Evolutionary conservation across 1,139 yeast species (phyloP), one percentile per base, ranked within the genome.

Genomic region (Hansenula lynferdii): DNA sequence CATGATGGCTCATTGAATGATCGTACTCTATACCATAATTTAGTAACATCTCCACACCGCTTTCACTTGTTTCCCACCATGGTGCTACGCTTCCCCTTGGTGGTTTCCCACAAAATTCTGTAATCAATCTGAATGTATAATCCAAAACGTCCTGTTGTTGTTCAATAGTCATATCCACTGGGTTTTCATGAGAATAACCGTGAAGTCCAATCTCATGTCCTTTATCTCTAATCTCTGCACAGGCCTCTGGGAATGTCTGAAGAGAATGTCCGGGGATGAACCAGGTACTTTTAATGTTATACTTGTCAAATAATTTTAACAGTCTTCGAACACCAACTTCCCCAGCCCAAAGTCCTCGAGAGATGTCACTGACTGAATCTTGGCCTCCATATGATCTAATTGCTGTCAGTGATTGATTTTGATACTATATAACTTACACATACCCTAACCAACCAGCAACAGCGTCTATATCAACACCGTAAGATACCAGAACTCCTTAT

Each of bases 381-480:
- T 56, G 58, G 12, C 62, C 62, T 18, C 62, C 62, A 43, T 58
- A 58, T 6, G 61, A 55, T 7, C 62, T 30, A n/a, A n/a, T n/a
- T n/a, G n/a, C n/a, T n/a, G n/a, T n/a, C 24, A 14, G 18, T 29
- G 8, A 21, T n/a, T 14, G 12, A 4, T 17, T 28, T n/a, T n/a
- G 9, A 6, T 17, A 9, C 18, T 18, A 18, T 5, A 17, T 5
- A 9, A 8, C 18, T 8, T 5, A 15, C 19, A 30, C 33, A 8
- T 15, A 30, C 33, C 33, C 62, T 15, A 58, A 47, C 63, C 63
- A 58, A 3, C 62, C 62, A 10, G 58, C 51, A 21, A 58, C 63
- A 9, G 63, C 63, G 38, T 58, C 63, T 24, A 58, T 58, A 35
- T 58, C 63, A 21, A 58, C 58, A 27, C 63, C 63, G 38, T 58